Percentiles rank a stretch among this genome's conserved stretches.
phyloP scores from a whole-genome alignment of 495 filamentous ascomycete genomes.

The Penicillium steckii region DNA sequence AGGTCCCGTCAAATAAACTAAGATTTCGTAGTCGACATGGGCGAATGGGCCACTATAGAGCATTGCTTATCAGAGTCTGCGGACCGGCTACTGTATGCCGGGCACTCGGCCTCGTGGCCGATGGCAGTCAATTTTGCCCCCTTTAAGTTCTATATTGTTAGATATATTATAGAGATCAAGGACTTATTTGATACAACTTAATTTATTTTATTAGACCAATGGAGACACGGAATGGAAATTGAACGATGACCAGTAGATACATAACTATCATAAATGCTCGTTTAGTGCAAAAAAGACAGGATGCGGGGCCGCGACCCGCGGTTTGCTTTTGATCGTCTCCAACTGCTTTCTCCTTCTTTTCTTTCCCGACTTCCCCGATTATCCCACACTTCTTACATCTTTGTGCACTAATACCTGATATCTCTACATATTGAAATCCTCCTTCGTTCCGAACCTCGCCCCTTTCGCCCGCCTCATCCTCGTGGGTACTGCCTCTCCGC shows the following conservation, averaged over 20 bases:
- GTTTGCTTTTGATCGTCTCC: constrained; percentile 8
- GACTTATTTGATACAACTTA: no score
- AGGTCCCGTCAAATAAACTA: no score
- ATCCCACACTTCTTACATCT: neutral
- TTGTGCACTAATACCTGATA: no score
- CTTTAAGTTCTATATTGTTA: neutral
- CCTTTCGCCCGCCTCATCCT: neutral
- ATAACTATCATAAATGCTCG: no score
- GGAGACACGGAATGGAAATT: neutral
- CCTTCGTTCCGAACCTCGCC: neutral
- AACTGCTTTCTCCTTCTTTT: neutral
- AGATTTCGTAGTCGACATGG: no score
- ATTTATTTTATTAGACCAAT: neutral
- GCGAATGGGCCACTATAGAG: neutral
- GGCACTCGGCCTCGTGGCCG: neutral
- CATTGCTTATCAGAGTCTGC: neutral
- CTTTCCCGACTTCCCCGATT: neutral
- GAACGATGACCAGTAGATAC: no score
- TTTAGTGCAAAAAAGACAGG: constrained; percentile 1
- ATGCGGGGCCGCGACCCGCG: constrained; percentile 20
- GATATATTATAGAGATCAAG: no score
- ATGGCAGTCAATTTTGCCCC: neutral
- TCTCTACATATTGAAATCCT: neutral
- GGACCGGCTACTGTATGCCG: neutral
- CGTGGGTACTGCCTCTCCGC: constrained; percentile 9